Percentiles rank a stretch among this genome's conserved stretches.
Evolutionary conservation across 441 rosid species (phyloP).

Genomic region (Pelargonium australe): DNA sequence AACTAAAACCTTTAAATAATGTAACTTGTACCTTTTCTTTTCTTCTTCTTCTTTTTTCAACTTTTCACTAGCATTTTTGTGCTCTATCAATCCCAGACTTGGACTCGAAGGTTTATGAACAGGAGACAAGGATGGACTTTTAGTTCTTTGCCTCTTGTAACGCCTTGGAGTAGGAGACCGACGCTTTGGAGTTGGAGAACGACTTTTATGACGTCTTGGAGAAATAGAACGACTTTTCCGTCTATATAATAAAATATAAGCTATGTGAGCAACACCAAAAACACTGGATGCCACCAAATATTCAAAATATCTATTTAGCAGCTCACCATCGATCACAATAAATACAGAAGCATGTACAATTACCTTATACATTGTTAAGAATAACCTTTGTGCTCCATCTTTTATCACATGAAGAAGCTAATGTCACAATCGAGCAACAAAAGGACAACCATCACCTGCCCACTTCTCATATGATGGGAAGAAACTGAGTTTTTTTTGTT

Average conservation of each 20-base stretch:
- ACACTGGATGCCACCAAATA: slow-evolving; percentile 20
- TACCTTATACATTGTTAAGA: slow-evolving; percentile 89
- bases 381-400: slow-evolving; percentile 76
- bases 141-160: slow-evolving; percentile 67
- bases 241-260: slow-evolving; percentile 46
- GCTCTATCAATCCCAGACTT: slow-evolving; percentile 60
- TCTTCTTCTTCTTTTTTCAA: slow-evolving; percentile 69
- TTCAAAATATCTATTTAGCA: slow-evolving; percentile 26
- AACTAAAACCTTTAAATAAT: neutral
- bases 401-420: slow-evolving; percentile 92
- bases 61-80: slow-evolving; percentile 56
- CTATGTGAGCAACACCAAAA: slow-evolving; percentile 39
- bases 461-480: slow-evolving; percentile 57
- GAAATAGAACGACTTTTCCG: slow-evolving; percentile 78
- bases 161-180: slow-evolving; percentile 69
- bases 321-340: slow-evolving; percentile 39
- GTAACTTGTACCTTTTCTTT: slow-evolving; percentile 61
- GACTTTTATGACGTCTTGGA: slow-evolving; percentile 60
- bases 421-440: slow-evolving; percentile 75
- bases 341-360: slow-evolving; percentile 58
- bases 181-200: slow-evolving; percentile 54
- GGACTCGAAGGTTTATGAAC: slow-evolving; percentile 49
- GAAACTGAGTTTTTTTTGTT: slow-evolving; percentile 35
- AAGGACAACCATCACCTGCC: slow-evolving; percentile 79
- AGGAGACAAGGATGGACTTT: slow-evolving; percentile 70